phyloP scores from a whole-genome alignment of 1,284 basidiomycete genomes.

The Mycosarcoma maydis region DNA sequence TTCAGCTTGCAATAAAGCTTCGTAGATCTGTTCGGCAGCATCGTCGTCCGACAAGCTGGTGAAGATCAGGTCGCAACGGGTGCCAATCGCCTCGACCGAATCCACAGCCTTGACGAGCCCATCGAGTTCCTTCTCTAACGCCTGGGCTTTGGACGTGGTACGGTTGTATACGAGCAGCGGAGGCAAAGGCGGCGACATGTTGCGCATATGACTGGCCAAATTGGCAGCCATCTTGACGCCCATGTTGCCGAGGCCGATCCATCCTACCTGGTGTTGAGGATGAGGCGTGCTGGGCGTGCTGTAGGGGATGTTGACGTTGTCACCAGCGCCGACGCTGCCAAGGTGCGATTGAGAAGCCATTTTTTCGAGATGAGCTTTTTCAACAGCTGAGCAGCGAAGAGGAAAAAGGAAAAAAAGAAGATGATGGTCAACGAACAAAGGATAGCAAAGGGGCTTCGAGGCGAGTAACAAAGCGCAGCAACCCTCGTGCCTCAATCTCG shows the following conservation, averaged over 20 bases:
- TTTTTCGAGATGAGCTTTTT: not conserved
- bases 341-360: conserved; percentile 27
- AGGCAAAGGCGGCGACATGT: conserved; percentile 42
- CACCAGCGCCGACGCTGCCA: conserved; percentile 8
- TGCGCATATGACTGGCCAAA: conserved; percentile 72
- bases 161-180: conserved; percentile 74
- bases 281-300: conserved; percentile 48
- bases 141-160: conserved; percentile 73
- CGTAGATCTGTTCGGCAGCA: conserved; percentile 77
- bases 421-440: not conserved
- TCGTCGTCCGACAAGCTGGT: conserved; percentile 80
- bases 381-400: not conserved
- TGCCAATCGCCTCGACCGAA: conserved; percentile 73
- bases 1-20: conserved; percentile 72
- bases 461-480: not conserved
- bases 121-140: conserved; percentile 71
- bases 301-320: conserved; percentile 45
- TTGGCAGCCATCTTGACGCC: conserved; percentile 79
- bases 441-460: too few species aligned
- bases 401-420: not conserved
- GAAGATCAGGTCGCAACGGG: conserved; percentile 80
- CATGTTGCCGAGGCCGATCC: conserved; percentile 70
- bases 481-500: not conserved
- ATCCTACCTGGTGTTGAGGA: conserved; percentile 54
- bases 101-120: conserved; percentile 72